Evolutionary conservation across 495 filamentous ascomycete species (phyloP).

Genomic region (Aspergillus wentii): DNA sequence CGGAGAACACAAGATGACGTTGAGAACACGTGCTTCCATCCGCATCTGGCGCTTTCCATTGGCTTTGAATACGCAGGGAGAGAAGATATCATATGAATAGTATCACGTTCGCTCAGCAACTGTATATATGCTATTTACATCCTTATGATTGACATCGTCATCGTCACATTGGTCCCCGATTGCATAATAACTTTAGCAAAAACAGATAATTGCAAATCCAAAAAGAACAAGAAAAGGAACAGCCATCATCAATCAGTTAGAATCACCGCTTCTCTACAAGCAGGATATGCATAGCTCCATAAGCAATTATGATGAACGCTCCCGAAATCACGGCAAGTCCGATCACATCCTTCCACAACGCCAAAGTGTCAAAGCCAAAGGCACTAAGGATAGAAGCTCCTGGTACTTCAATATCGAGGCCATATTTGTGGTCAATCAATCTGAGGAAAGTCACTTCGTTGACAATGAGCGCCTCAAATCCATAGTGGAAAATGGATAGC

Average conservation of each 20-base stretch:
- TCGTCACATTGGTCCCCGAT: too few species aligned
- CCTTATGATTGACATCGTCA: too few species aligned
- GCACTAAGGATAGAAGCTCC: conserved; percentile 89
- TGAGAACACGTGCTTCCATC: conserved; percentile 22
- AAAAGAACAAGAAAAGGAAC: conserved; percentile 3
- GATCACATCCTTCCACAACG: conserved; percentile 80
- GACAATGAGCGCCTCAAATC: conserved; percentile 92
- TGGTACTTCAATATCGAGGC: conserved; percentile 92
- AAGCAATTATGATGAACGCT: conserved; percentile 82
- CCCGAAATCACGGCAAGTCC: conserved; percentile 79
- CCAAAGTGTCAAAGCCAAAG: conserved; percentile 83
- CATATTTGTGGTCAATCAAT: conserved; percentile 88
- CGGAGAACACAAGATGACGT: conserved; percentile 21
- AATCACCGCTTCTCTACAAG: conserved; percentile 82
- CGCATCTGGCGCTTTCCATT: conserved; percentile 6
- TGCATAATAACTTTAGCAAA: too few species aligned
- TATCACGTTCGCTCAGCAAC: too few species aligned
- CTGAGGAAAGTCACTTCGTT: conserved; percentile 94
- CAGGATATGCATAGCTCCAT: conserved; percentile 87
- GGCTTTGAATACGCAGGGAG: not conserved
- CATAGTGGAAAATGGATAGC: conserved; percentile 99
- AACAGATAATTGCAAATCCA: not conserved
- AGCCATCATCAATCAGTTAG: too few species aligned
- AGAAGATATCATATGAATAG: too few species aligned
- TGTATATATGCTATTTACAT: too few species aligned